Conservation (phyloP, 176 grass and related monocot genomes). For the Cenchrus americanus region DNA sequence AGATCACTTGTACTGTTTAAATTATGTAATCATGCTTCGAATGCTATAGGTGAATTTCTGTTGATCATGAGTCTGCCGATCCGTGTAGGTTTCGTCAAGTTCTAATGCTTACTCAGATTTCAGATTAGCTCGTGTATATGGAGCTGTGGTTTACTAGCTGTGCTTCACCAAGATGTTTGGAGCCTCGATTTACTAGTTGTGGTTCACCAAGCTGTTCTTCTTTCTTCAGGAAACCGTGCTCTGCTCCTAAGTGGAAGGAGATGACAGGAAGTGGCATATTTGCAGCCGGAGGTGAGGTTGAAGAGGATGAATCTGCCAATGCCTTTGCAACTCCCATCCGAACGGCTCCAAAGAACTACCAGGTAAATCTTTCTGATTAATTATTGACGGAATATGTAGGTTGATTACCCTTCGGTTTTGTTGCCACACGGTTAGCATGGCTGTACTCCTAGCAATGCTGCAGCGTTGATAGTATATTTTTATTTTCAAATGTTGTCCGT, state of each 20-base stretch:
- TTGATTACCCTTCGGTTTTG: not conserved
- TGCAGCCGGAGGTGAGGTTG: conserved; percentile 58
- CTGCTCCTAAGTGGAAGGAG: conserved; percentile 93
- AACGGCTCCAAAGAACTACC: conserved; percentile 64
- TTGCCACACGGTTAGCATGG: not conserved
- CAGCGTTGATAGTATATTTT: not conserved
- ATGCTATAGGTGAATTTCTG: not conserved
- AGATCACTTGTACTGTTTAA: not conserved
- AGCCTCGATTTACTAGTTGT: not conserved
- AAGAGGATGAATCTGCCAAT: conserved; percentile 55
- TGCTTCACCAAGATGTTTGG: not conserved
- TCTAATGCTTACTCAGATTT: not conserved
- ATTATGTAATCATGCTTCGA: not conserved
- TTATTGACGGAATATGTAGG: not conserved
- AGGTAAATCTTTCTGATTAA: conserved; percentile 46
- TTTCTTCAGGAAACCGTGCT: conserved; percentile 82
- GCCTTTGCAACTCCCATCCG: conserved; percentile 53
- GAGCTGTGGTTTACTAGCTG: not conserved
- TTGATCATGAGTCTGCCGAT: not conserved
- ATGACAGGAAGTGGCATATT: conserved; percentile 98
- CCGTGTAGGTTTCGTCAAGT: not conserved
- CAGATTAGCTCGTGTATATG: not conserved
- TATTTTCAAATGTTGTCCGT: not conserved
- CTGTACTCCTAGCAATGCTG: not conserved
- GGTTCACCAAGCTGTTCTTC: not conserved